Base-by-base conservation (phyloP, 31 red algal species). In the Odonthalia washingtoniensis region DNA sequence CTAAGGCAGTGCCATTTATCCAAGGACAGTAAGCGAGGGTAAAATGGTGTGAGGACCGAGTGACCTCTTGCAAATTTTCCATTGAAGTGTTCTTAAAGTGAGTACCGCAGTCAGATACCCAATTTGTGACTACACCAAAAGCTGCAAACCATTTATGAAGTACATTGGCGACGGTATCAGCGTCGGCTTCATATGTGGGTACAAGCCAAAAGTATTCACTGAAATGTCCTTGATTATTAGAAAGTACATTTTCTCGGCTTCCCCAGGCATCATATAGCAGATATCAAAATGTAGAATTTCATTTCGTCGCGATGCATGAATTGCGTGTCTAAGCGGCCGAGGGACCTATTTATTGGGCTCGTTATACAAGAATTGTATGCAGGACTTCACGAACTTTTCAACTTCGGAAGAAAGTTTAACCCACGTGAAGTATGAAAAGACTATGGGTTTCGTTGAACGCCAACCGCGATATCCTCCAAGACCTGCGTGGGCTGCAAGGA, bases 61-160 rank as follows among this genome's bases (percentile, higher is more conserved):
- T 39, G 3, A 57, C 36, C 28, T 85, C 75, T 26, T 45, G 4
- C 0, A 92, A 5, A 31, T 42, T 9, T 45, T 69, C 28, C 1
- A 86, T 57, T 0, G 70, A 17, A 57, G 84, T 16, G 39, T 92
- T 80, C 75, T 92, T 78, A 65, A 92, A 92, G 42, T 85, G 81
- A 2, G 89, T 78, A 1, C 74, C 80, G 2, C 64, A n/a, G 24
- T 79, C 89, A 12, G 74, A 81, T 9, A 80, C 75, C 81, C 77
- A 79, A n/a, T 42, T 4, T 2, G 39, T 65, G 16, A 66, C 70
- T 1, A 78, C 39, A 6, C 57, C 78, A 37, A 91, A 84, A 24
- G 43, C 4, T 2, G 88, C 24, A 38, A 91, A 84, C 80, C 88
- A 91, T 2, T 62, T 34, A 5, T 82, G 36, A 0, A 91, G 27